Evolutionary conservation across 768 basidiomycete genomes (phyloP).

Genomic region (Tylopilus subfusipes): DNA sequence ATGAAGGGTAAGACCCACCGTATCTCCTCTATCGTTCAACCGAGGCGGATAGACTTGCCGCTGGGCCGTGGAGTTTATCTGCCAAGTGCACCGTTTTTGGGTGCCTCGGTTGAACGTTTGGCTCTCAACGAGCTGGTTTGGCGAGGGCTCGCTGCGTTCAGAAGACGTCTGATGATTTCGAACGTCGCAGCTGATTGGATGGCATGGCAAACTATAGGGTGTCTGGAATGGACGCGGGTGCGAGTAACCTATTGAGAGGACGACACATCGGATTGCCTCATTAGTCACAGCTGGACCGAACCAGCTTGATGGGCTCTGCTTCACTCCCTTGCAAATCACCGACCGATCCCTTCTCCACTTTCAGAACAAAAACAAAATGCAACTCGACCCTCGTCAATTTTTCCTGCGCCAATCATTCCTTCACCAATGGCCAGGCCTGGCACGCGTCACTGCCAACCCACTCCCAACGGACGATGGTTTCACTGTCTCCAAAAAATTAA

Average conservation of each 20-base stretch:
- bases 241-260: too few relatives aligned
- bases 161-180: not conserved
- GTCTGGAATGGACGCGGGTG: too few relatives aligned
- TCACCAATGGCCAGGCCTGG: not conserved
- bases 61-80: not conserved
- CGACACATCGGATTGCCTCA: too few relatives aligned
- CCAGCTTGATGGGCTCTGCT: not conserved
- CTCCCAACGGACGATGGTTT: not conserved
- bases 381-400: not conserved
- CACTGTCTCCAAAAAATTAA: not conserved
- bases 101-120: not conserved
- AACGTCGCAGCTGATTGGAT: not conserved
- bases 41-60: not conserved
- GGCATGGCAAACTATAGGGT: not conserved
- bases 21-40: not conserved
- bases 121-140: slow-evolving; percentile 9
- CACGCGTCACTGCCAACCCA: slow-evolving; percentile 4
- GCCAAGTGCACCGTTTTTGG: slow-evolving; percentile 1
- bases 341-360: not conserved
- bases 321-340: not conserved
- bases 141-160: not conserved
- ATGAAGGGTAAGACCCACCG: not conserved
- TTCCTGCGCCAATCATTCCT: not conserved
- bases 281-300: too few relatives aligned
- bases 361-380: not conserved